Evolutionary conservation across 2,329 filamentous ascomycete genomes (phyloP).

Genomic region (Colletotrichum falcatum): DNA sequence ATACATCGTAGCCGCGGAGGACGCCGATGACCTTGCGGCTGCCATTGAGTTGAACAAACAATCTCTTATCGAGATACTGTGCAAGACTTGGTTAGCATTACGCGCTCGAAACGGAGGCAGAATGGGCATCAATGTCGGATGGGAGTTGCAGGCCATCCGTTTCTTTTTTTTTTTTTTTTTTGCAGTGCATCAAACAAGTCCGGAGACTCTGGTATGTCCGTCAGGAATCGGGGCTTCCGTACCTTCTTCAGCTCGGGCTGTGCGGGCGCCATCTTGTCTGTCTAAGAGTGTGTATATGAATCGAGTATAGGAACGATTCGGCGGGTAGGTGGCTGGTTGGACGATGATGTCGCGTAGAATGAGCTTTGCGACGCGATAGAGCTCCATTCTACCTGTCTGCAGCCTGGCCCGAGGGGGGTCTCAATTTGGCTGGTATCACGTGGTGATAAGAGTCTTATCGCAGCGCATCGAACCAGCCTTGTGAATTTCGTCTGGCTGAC

Average conservation of each 20-base stretch:
- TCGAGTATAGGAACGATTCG: background rate
- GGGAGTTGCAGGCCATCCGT: slow-evolving; percentile 1
- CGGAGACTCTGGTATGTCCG: slow-evolving; percentile 35
- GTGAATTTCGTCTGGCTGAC: slow-evolving; percentile 5
- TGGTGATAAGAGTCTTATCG: slow-evolving; percentile 58
- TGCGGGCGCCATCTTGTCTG: slow-evolving; percentile 89
- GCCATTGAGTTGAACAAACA: slow-evolving; percentile 97
- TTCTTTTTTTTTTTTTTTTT: background rate
- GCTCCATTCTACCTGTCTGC: slow-evolving; percentile 19
- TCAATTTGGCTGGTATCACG: slow-evolving; percentile 54
- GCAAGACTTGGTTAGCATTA: slow-evolving; percentile 13
- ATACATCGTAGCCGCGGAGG: slow-evolving; percentile 94
- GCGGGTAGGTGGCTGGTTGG: slow-evolving; percentile 14
- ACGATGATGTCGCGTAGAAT: slow-evolving; percentile 28
- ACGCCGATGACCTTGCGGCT: slow-evolving; percentile 97
- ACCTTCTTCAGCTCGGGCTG: slow-evolving; percentile 99
- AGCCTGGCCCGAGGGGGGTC: slow-evolving; percentile 22
- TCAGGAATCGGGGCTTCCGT: slow-evolving; percentile 45
- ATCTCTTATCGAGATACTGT: slow-evolving; percentile 98
- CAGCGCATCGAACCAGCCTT: background rate
- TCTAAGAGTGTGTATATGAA: background rate
- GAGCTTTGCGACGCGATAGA: slow-evolving; percentile 38
- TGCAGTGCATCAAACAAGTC: slow-evolving; percentile 35
- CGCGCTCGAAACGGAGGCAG: background rate
- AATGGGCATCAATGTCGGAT: background rate